Conservation (phyloP, 345 rosid species). For the Populus tremula region DNA sequence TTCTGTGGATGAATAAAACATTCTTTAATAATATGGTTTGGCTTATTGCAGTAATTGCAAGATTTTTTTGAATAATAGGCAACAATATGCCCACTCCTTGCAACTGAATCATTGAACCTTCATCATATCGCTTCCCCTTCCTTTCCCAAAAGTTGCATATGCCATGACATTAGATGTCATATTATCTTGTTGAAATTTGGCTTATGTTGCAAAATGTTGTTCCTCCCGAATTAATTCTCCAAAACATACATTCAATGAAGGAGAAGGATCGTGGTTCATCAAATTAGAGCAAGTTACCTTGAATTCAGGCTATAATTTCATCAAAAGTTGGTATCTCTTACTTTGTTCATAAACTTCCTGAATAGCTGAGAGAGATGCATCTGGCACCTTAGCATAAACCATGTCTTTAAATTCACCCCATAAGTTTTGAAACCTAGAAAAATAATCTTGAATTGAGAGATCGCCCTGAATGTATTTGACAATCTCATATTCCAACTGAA, state of each 20-base stretch:
- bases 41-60: constrained; percentile 5
- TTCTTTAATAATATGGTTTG: constrained; percentile 3
- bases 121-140: background rate
- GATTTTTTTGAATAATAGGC: background rate
- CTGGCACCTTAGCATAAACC: background rate
- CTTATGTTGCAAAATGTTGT: background rate
- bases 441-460: background rate
- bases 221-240: background rate
- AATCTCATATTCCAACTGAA: constrained; percentile 16
- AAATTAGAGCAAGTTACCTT: background rate
- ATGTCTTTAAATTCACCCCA: background rate
- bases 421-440: constrained; percentile 2
- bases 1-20: constrained; percentile 4
- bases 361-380: background rate
- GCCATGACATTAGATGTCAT: background rate
- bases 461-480: background rate
- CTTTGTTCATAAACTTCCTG: constrained; percentile 6
- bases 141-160: background rate
- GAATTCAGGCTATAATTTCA: constrained; percentile 7
- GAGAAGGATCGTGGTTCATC: background rate
- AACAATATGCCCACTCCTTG: background rate
- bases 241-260: background rate
- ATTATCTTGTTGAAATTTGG: background rate
- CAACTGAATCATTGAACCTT: background rate
- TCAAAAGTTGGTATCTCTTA: constrained; percentile 17